A percentile compares a stretch with the other conserved stretches of the same genome.
phyloP scores from a whole-genome alignment of 441 rosid species.

The Pelargonium fulgidum region DNA sequence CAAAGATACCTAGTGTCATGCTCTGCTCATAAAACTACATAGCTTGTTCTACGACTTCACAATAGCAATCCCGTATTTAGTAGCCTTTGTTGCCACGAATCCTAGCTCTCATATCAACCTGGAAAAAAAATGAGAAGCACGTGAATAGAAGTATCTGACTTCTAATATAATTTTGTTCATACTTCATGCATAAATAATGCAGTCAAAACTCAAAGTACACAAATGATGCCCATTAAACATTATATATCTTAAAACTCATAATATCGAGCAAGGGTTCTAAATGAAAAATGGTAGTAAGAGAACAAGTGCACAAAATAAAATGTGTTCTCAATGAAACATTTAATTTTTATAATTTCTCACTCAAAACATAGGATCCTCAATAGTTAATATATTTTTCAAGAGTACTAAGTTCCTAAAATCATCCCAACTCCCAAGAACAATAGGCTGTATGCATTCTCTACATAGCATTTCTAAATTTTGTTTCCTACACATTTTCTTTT shows the following conservation, averaged over 20 bases:
- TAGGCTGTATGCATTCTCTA: too few relatives aligned
- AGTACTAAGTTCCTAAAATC: too few relatives aligned
- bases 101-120: constrained; percentile 84
- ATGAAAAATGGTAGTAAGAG: background rate
- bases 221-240: background rate
- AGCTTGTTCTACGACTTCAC: background rate
- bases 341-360: too few relatives aligned
- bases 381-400: too few relatives aligned
- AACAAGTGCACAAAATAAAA: too few relatives aligned
- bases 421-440: too few relatives aligned
- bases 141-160: background rate
- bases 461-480: too few relatives aligned
- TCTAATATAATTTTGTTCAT: background rate
- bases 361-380: too few relatives aligned
- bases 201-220: background rate
- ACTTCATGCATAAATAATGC: background rate
- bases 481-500: too few relatives aligned
- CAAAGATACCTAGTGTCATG: background rate
- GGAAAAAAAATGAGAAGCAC: constrained; percentile 5
- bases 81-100: constrained; percentile 80
- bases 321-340: too few relatives aligned
- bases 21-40: background rate
- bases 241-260: background rate
- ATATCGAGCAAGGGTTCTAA: background rate
- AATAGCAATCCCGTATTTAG: constrained; percentile 20